phyloP scores from a whole-genome alignment of 1,284 basidiomycete genomes.

The Acaromyces ingoldii region DNA sequence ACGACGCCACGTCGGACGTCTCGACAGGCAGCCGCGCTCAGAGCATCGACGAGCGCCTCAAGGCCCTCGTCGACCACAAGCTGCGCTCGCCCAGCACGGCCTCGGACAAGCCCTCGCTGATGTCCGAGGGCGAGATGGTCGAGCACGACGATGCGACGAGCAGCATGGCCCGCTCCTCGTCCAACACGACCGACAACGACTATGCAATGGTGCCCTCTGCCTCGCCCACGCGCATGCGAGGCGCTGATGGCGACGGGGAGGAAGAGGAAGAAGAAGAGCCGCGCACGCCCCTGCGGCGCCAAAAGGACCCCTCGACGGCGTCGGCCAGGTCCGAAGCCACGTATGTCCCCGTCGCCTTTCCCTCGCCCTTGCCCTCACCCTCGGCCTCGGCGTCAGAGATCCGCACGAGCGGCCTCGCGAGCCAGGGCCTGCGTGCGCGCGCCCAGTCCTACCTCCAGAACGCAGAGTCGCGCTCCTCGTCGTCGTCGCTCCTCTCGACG shows the following conservation, averaged over 20 bases:
- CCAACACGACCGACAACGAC: no score
- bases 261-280: slow-evolving; percentile 10
- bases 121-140: slow-evolving; percentile 4
- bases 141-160: no score
- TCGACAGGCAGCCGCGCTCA: slow-evolving; percentile 10
- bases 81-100: not conserved
- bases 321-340: no score
- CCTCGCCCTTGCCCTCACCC: no score
- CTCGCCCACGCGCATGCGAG: not conserved
- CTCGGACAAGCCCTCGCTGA: not conserved
- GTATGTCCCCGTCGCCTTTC: no score
- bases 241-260: not conserved
- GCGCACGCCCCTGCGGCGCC: no score
- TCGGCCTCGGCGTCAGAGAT: not conserved
- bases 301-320: no score
- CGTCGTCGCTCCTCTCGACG: not conserved
- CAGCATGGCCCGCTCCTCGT: no score
- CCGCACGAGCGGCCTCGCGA: slow-evolving; percentile 1
- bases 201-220: no score
- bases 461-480: not conserved
- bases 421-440: slow-evolving; percentile 12
- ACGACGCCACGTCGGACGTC: not conserved
- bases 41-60: slow-evolving; percentile 32
- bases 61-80: slow-evolving; percentile 22
- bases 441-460: slow-evolving; percentile 15